phyloP scores from a whole-genome alignment of 2,329 filamentous ascomycete species.

The Ampelomyces quisqualis region DNA sequence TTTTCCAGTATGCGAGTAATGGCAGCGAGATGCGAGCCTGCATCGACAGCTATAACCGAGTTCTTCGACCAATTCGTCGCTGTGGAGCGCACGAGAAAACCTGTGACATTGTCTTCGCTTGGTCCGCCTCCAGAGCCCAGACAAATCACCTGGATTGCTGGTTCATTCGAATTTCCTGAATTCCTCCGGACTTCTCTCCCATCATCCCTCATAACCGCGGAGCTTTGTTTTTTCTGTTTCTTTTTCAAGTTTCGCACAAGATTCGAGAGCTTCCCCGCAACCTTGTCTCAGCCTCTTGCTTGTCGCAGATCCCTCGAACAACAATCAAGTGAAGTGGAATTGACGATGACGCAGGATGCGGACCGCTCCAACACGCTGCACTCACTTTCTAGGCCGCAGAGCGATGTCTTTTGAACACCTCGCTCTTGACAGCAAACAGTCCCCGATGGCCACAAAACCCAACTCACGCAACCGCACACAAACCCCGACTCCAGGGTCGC shows the following conservation, averaged over 20 bases:
- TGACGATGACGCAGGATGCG: too few species aligned
- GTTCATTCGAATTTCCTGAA: constrained; percentile 39
- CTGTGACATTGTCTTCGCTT: constrained; percentile 84
- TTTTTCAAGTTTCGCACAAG: too few species aligned
- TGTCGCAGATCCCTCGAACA: neutral
- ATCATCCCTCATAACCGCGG: constrained; percentile 47
- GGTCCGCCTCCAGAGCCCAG: constrained; percentile 84
- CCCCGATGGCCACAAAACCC: too few species aligned
- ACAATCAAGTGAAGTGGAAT: neutral
- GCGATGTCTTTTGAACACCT: too few species aligned
- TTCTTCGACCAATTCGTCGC: constrained; percentile 76
- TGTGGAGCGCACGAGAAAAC: constrained; percentile 81
- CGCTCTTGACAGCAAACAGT: too few species aligned
- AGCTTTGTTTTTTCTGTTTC: constrained; percentile 1
- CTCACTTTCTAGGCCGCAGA: too few species aligned
- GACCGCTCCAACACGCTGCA: too few species aligned
- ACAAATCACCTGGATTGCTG: constrained; percentile 53
- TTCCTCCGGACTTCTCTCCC: constrained; percentile 41
- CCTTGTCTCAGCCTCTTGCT: constrained; percentile 5
- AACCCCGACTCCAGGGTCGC: too few species aligned
- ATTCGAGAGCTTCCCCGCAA: neutral
- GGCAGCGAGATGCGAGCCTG: constrained; percentile 82
- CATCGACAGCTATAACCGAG: constrained; percentile 89
- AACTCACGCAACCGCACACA: too few species aligned
- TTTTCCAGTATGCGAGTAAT: constrained; percentile 76